Percentiles rank a stretch among this genome's conserved stretches.
phyloP scores from a whole-genome alignment of 2,329 filamentous ascomycete species.

The Beauveria bassiana region DNA sequence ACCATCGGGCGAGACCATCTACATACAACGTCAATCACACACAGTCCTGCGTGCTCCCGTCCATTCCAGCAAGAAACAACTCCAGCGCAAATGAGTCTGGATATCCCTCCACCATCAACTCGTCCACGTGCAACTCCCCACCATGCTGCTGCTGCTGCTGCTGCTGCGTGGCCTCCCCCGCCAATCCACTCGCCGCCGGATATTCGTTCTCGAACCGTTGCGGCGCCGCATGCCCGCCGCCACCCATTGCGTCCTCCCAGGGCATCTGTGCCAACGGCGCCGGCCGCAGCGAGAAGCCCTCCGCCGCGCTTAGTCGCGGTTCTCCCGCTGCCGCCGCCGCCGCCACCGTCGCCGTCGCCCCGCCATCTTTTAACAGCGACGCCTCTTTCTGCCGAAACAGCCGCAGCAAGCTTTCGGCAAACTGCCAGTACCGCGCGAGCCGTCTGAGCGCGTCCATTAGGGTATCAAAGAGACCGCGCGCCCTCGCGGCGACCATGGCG shows the following conservation, averaged over 20 bases:
- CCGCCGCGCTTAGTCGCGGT: background rate
- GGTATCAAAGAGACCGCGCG: constrained; percentile 15
- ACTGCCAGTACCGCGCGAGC: constrained; percentile 24
- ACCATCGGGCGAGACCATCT: too few relatives aligned
- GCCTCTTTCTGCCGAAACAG: constrained; percentile 20
- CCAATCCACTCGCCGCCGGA: too few relatives aligned
- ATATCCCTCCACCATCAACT: constrained; percentile 17
- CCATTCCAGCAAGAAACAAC: constrained; percentile 24
- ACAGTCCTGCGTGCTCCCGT: background rate
- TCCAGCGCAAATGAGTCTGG: constrained; percentile 24
- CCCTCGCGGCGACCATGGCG: background rate
- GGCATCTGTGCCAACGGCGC: background rate
- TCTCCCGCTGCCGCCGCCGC: background rate
- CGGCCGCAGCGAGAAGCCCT: background rate
- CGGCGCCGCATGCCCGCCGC: too few relatives aligned
- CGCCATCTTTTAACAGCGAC: background rate
- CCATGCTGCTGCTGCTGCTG: background rate
- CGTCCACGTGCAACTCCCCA: constrained; percentile 6
- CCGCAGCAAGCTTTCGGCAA: constrained; percentile 23
- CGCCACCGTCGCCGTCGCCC: background rate
- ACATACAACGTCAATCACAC: too few relatives aligned
- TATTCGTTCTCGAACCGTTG: too few relatives aligned
- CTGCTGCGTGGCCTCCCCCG: too few relatives aligned
- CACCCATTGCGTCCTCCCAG: too few relatives aligned
- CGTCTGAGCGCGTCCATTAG: constrained; percentile 22